These are phyloP conservation scores for Coffea canephora DNA, from an alignment of 257 asterid genomes.

Conservation along the genomic window DNA sequence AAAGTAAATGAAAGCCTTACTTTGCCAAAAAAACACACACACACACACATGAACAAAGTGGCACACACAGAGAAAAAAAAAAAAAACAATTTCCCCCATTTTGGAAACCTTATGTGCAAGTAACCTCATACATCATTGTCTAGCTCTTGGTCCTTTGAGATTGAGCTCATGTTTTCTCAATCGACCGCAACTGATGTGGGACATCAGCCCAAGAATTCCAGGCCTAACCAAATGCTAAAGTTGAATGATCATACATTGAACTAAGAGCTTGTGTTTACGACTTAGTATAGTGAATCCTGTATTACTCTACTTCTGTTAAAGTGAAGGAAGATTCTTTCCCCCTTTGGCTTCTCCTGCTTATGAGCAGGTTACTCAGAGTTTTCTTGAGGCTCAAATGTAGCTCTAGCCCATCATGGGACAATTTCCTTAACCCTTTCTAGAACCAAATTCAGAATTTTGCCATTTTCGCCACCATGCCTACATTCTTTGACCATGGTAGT, in stretches of 20 bases:
- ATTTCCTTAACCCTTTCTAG: neutral
- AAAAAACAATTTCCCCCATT: neutral
- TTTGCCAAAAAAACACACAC: neutral
- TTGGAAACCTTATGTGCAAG: neutral
- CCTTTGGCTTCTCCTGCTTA: neutral
- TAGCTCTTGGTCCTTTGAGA: neutral
- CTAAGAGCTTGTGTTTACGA: neutral
- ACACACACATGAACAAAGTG: too few species aligned
- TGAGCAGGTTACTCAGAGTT: neutral
- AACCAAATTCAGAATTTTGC: neutral
- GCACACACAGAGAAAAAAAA: neutral
- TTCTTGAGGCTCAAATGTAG: neutral
- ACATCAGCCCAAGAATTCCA: too few species aligned
- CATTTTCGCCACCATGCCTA: neutral
- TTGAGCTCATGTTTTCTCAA: neutral
- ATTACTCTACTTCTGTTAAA: neutral
- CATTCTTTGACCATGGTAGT: constrained; percentile 3
- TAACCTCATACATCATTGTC: neutral
- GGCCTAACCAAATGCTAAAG: too few species aligned
- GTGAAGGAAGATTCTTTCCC: neutral
- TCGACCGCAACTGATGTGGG: too few species aligned
- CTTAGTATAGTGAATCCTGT: neutral
- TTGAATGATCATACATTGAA: too few species aligned
- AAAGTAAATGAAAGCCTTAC: neutral
- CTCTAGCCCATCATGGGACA: neutral